phyloP scores from a whole-genome alignment of 345 rosid species.

The Brassica incana region DNA sequence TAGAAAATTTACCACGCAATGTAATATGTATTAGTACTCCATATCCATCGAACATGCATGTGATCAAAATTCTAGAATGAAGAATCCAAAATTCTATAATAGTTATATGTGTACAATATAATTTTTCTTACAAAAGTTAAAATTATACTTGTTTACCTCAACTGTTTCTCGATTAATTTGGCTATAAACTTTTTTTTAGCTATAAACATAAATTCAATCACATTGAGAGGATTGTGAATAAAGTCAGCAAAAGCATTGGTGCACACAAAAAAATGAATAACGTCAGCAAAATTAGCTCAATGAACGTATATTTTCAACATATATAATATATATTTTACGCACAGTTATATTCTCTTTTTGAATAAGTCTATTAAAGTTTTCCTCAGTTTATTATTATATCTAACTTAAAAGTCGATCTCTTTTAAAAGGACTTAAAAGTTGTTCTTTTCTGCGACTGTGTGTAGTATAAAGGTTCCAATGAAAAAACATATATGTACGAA shows the following conservation, averaged over 20 bases:
- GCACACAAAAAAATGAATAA: background rate
- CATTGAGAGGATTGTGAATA: background rate
- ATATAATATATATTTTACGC: background rate
- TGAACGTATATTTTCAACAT: background rate
- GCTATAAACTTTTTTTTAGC: background rate
- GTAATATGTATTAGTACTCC: constrained; percentile 14
- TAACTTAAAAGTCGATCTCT: constrained; percentile 34
- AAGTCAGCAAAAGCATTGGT: too few species aligned
- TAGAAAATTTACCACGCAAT: constrained; percentile 31
- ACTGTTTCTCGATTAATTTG: background rate
- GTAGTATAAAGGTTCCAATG: constrained; percentile 31
- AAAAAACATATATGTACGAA: constrained; percentile 35
- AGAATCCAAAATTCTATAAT: background rate
- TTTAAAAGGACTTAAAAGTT: constrained; percentile 36
- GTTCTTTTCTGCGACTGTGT: constrained; percentile 35
- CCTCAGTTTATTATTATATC: background rate
- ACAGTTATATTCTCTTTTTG: constrained; percentile 25
- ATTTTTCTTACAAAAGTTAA: background rate
- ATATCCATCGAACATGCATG: constrained; percentile 26
- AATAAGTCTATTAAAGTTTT: background rate
- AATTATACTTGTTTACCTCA: background rate
- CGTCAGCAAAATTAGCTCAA: background rate
- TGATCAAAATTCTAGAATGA: background rate
- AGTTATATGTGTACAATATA: background rate
- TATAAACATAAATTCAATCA: background rate